A percentile compares a stretch with the other conserved stretches of the same genome.
These are phyloP conservation scores for Pythium monospermum DNA, from an alignment of 352 stramenopile genomes.

Conservation along the genomic window DNA sequence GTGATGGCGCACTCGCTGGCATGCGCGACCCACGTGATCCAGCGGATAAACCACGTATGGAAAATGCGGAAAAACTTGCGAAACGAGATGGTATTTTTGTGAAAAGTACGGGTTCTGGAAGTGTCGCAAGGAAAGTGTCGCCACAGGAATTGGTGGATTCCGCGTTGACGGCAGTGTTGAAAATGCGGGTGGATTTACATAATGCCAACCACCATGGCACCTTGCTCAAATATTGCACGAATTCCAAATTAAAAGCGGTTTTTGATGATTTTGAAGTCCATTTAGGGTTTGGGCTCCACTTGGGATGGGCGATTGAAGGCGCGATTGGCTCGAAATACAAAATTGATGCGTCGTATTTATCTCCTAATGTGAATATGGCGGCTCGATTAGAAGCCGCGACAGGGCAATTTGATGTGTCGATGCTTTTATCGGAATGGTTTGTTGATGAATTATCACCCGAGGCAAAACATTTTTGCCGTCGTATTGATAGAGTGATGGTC, in stretches of 20 bases:
- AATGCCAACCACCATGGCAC: slow-evolving; percentile 86
- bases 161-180: slow-evolving; percentile 93
- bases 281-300: slow-evolving; percentile 96
- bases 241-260: slow-evolving; percentile 70
- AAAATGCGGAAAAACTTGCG: slow-evolving; percentile 46
- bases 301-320: slow-evolving; percentile 98
- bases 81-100: slow-evolving; percentile 66
- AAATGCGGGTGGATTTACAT: slow-evolving; percentile 95
- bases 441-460: slow-evolving; percentile 89
- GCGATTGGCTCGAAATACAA: slow-evolving; percentile 97
- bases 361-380: slow-evolving; percentile 97
- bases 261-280: slow-evolving; percentile 92
- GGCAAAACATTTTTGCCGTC: slow-evolving; percentile 83
- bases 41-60: slow-evolving; percentile 67
- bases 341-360: slow-evolving; percentile 98
- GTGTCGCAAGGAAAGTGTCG: slow-evolving; percentile 35
- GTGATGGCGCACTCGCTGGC: slow-evolving; percentile 79
- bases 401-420: slow-evolving; percentile 93
- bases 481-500: slow-evolving; percentile 95
- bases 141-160: slow-evolving; percentile 90
- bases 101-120: slow-evolving; percentile 48
- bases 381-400: slow-evolving; percentile 94
- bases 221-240: slow-evolving; percentile 78
- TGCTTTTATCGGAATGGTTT: slow-evolving; percentile 95
- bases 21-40: slow-evolving; percentile 80